A percentile compares a stretch with the other conserved stretches of the same genome.
phyloP scores from a whole-genome alignment of 345 rosid genomes.

The Stellera chamaejasme region DNA sequence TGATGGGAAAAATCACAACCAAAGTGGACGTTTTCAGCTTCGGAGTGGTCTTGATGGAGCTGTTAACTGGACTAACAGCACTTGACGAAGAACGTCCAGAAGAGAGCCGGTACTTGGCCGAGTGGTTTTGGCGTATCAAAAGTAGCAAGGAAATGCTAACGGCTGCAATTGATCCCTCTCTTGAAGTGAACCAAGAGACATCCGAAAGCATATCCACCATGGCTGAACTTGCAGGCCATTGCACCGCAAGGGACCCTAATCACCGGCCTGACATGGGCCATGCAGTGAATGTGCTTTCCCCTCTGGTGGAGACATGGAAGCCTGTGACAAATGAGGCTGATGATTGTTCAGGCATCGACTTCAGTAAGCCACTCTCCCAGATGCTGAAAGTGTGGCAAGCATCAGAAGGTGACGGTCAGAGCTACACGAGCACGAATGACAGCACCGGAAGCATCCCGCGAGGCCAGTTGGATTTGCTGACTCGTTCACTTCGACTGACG shows the following conservation, averaged over 20 bases:
- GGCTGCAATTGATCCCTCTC: slow-evolving; percentile 50
- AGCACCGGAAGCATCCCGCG: slow-evolving; percentile 66
- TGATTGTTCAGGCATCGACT: slow-evolving; percentile 66
- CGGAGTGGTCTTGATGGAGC: slow-evolving; percentile 72
- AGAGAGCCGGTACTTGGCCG: slow-evolving; percentile 65
- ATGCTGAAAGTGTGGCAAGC: slow-evolving; percentile 85
- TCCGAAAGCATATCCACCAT: slow-evolving; percentile 45
- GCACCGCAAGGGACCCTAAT: slow-evolving; percentile 62
- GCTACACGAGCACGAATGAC: slow-evolving; percentile 43
- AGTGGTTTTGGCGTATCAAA: slow-evolving; percentile 63
- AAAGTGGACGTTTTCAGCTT: slow-evolving; percentile 44
- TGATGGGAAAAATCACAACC: slow-evolving; percentile 43
- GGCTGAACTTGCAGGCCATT: slow-evolving; percentile 70
- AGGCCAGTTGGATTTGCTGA: slow-evolving; percentile 68
- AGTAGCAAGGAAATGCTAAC: slow-evolving; percentile 44
- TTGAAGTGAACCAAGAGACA: slow-evolving; percentile 42
- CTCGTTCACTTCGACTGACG: slow-evolving; percentile 67
- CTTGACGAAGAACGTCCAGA: slow-evolving; percentile 65
- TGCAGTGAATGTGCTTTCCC: slow-evolving; percentile 53
- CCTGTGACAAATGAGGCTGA: slow-evolving; percentile 43
- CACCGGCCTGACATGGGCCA: slow-evolving; percentile 81
- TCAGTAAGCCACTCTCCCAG: slow-evolving; percentile 66
- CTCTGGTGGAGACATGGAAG: slow-evolving; percentile 72
- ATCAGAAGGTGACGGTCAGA: slow-evolving; percentile 63
- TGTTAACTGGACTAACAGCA: slow-evolving; percentile 60